Evolutionary conservation across 768 basidiomycete genomes (phyloP), one percentile per base, ranked within the genome.

Genomic region (Mycena chlorophos): DNA sequence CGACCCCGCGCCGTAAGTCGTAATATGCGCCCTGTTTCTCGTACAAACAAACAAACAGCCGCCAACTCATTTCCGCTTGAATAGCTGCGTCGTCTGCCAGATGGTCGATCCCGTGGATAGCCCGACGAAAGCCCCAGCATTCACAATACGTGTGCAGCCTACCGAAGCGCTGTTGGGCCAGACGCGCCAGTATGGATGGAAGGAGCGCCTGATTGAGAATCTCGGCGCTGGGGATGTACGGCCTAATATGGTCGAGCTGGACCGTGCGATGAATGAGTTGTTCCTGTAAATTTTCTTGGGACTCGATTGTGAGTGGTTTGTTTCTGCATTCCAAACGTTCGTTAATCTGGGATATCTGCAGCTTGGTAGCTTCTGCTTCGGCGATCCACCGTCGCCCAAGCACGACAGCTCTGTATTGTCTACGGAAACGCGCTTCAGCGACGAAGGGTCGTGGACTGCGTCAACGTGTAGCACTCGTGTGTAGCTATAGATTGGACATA

Each of bases 11-110:
- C 56, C 56, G 56, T 61, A 57, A 17, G 19, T n/a, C n/a, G n/a
- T n/a, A n/a, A n/a, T n/a, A n/a, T n/a, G n/a, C n/a, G n/a, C n/a
- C n/a, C n/a, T n/a, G n/a, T n/a, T n/a, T 34, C 17, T 34, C 8
- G 8, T 34, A 34, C 40, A n/a, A n/a, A n/a, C n/a, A n/a, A n/a
- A n/a, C n/a, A n/a, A n/a, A n/a, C n/a, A n/a, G n/a, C n/a, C n/a
- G n/a, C 8, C n/a, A 42, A 42, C 40, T 42, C 40, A 55, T 12
- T 13, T 34, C 5, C 5, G 26, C 50, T 39, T 39, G 16, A 47
- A 39, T 12, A 61, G 60, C 17, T 62, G 60, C 47, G 56, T 55
- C 29, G 40, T 62, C 1, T 62, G 56, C 47, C 60, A 58, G 40
- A 50, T 61, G 10, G 46, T 61, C 25, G 60, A 61, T 51, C 47